phyloP scores from a whole-genome alignment of 805 yeast genomes.

The Candida incommunis region DNA sequence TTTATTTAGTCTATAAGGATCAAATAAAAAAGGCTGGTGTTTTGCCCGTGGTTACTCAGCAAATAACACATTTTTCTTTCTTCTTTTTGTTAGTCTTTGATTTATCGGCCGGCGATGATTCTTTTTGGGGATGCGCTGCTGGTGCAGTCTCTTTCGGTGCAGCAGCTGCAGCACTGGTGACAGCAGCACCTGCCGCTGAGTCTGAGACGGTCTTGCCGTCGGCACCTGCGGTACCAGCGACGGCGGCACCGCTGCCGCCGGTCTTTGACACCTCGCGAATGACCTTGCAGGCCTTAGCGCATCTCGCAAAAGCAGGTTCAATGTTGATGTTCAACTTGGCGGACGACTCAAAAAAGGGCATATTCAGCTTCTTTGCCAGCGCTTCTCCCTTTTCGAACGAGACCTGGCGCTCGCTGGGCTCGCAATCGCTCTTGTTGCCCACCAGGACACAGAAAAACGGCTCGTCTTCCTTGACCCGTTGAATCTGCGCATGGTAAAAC shows the following conservation, averaged over 20 bases:
- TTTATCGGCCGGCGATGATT: not conserved
- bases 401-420: slow-evolving; percentile 58
- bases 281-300: slow-evolving; percentile 57
- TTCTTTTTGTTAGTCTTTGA: slow-evolving; percentile 2
- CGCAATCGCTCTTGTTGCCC: slow-evolving; percentile 78
- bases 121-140: not conserved
- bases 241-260: slow-evolving; percentile 40
- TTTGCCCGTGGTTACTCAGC: too few relatives aligned
- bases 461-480: slow-evolving; percentile 46
- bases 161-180: not conserved
- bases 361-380: slow-evolving; percentile 51
- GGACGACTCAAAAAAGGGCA: slow-evolving; percentile 73
- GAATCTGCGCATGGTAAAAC: slow-evolving; percentile 66
- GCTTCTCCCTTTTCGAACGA: slow-evolving; percentile 73
- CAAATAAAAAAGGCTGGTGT: too few relatives aligned
- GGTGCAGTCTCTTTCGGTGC: not conserved
- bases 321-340: slow-evolving; percentile 89
- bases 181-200: slow-evolving; percentile 2
- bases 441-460: slow-evolving; percentile 71
- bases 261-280: slow-evolving; percentile 41
- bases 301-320: slow-evolving; percentile 61
- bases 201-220: slow-evolving; percentile 5
- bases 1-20: too few relatives aligned
- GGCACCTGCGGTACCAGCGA: slow-evolving; percentile 22
- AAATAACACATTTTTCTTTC: slow-evolving; percentile 8